Evolutionary conservation across 1,284 basidiomycete genomes (phyloP), one percentile per base, ranked within the genome.

Genomic region (Leccinum pachyderme): DNA sequence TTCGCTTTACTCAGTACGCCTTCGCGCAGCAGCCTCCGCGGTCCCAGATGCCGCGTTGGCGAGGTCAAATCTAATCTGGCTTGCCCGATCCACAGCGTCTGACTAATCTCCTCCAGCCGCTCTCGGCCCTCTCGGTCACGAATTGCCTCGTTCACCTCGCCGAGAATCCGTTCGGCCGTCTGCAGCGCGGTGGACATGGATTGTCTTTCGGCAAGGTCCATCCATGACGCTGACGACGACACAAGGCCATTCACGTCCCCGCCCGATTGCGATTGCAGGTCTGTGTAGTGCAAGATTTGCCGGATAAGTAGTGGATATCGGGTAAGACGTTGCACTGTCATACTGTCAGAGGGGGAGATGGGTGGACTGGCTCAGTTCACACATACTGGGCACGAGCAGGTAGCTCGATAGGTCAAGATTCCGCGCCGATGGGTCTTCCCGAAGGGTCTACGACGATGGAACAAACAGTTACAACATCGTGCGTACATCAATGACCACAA

Each of bases 321-420:
- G 1, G 95, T 96, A 52, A 97, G 85, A 12, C 95, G 86, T 84
- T 98, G 95, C 95, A 98, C 92, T 94, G 11, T 41, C 39, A 55
- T 44, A 24, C 32, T 11, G 43, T 31, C 43, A 33, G n/a, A 22
- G 29, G 28, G 9, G 25, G 44, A 33, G 31, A 7, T 39, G 32
- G 12, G 24, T n/a, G 18, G 9, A 8, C 7, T 15, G 27, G 18
- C 12, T 24, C 12, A 41, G 15, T 29, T 18, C 15, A 8, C 41
- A 75, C 86, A 64, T 70, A 94, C 92, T 98, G 0, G 95, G 95
- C 18, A 87, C 87, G 6, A 98, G 82, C 33, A 98, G 73, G 72
- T 95, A 98, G 61, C 91, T 93, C 1, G 93, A 92, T 7, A 98
- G 73, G 66, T 98, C 95, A 12, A 98, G 75, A 61, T 88, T 93